Evolutionary conservation across 2,329 filamentous ascomycete species (phyloP).

Genomic region (Sporothrix brunneoviolacea): DNA sequence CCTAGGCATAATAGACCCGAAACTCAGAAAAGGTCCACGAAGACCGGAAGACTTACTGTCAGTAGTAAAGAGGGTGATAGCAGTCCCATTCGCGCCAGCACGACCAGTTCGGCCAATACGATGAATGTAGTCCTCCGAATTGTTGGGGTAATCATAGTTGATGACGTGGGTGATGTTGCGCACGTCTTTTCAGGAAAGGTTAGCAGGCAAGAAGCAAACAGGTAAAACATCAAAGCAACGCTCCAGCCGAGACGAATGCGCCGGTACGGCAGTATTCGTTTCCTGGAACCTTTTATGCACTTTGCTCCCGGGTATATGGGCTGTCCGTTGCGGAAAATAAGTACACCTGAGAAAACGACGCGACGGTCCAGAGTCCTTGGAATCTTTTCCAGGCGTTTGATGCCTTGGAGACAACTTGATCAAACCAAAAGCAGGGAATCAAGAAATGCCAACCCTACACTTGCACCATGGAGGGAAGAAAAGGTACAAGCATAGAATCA

Average conservation of each 20-base stretch:
- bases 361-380: slow-evolving; percentile 9
- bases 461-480: slow-evolving; percentile 58
- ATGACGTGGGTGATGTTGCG: slow-evolving; percentile 99
- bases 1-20: too few relatives aligned
- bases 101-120: slow-evolving; percentile 93
- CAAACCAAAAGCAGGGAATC: slow-evolving; percentile 40
- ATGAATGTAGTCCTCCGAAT: slow-evolving; percentile 97
- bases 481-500: slow-evolving; percentile 69
- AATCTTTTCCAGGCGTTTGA: slow-evolving; percentile 20
- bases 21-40: too few relatives aligned
- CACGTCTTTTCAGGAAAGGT: slow-evolving; percentile 81
- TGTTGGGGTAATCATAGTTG: slow-evolving; percentile 99
- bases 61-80: slow-evolving; percentile 98
- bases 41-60: slow-evolving; percentile 87
- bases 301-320: slow-evolving; percentile 52
- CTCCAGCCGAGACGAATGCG: slow-evolving; percentile 49
- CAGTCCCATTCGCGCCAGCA: slow-evolving; percentile 89
- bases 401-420: slow-evolving; percentile 63
- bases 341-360: slow-evolving; percentile 41
- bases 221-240: slow-evolving; percentile 36
- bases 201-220: slow-evolving; percentile 55
- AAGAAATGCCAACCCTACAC: slow-evolving; percentile 73
- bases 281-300: slow-evolving; percentile 39
- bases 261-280: slow-evolving; percentile 42
- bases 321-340: slow-evolving; percentile 52